Conservation (phyloP, 805 yeast genomes). For the Candida jianshihensis region DNA sequence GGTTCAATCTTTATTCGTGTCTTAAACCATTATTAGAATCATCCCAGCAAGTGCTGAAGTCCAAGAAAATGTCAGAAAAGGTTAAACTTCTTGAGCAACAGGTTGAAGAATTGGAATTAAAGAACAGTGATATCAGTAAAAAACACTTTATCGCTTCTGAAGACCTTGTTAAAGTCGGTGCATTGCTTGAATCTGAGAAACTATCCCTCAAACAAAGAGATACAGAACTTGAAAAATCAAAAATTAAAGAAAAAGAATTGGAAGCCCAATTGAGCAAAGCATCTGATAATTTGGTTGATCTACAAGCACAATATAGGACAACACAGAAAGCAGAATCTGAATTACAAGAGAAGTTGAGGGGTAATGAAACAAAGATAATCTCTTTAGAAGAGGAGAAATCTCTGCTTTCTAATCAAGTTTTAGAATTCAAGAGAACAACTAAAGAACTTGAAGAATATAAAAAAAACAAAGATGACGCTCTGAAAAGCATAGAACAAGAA, state of each 20-base stretch:
- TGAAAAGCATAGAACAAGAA: slow-evolving; percentile 22
- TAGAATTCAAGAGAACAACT: not conserved
- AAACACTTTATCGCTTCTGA: slow-evolving; percentile 21
- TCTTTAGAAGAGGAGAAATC: too few relatives aligned
- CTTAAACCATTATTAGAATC: slow-evolving; percentile 72
- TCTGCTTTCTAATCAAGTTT: too few relatives aligned
- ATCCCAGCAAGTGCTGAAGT: slow-evolving; percentile 50
- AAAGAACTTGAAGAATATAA: not conserved
- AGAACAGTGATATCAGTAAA: slow-evolving; percentile 23
- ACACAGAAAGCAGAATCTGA: too few relatives aligned
- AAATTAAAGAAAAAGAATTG: slow-evolving; percentile 32
- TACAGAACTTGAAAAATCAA: slow-evolving; percentile 34
- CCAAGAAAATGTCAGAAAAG: slow-evolving; percentile 50
- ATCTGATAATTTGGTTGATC: not conserved
- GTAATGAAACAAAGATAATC: too few relatives aligned
- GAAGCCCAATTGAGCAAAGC: slow-evolving; percentile 12
- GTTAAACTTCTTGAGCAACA: slow-evolving; percentile 44
- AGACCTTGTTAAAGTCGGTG: slow-evolving; percentile 25
- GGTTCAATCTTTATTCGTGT: slow-evolving; percentile 70
- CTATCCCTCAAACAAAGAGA: slow-evolving; percentile 40
- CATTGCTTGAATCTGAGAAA: slow-evolving; percentile 33
- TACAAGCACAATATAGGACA: not conserved
- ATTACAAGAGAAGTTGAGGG: too few relatives aligned
- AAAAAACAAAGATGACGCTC: slow-evolving; percentile 10
- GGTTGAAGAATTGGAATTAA: slow-evolving; percentile 30